Base-by-base conservation (phyloP, 768 basidiomycete genomes). In the Boletus insuetus region DNA sequence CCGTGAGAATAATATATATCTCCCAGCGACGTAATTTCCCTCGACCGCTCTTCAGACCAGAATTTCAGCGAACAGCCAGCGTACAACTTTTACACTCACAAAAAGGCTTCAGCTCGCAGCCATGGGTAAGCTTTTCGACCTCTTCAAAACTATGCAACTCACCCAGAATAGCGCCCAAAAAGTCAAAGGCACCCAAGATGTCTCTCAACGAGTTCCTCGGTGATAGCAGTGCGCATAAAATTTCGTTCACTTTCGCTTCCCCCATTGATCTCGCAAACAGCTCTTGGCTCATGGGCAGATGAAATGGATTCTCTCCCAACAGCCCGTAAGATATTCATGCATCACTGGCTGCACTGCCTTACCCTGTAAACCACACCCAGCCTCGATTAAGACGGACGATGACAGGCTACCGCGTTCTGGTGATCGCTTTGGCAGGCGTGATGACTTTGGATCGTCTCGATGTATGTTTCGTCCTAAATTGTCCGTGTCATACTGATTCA, bases 261-360 rank as follows among this genome's bases (percentile, higher is more conserved):
- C 24, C 56, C 45, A 58, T 50, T 65, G 46, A 61, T 58, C 47
- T 53, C 49, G 49, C 47, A 14, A 54, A 14, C 55, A 94, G 92
- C 85, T 50, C 75, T 91, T 49, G 96, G 94, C 66, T 95, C 92
- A 68, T 99, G 97, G 97, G 97, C 97, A 8, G 97, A 98, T 70
- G 97, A 98, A 74, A 94, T 98, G 92, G 95, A 97, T 61, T 64
- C 81, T 31, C 81, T 98, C 58, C 96, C 96, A 26, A 89, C 84
- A 64, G 95, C 93, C 67, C 96, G 96, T 98, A 77, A 77, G 94
- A 79, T 38, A 49, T 24, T 51, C 40, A 31, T 55, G 10, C 51
- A 34, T 42, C 41, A 46, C 60, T 39, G 53, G 37, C n/a, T 31
- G 20, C 43, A 41, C 48, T 31, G 53, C 48, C 54, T 59, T 45